These are phyloP conservation scores for Lentinula sp. DNA, from an alignment of 768 basidiomycete species.

Conservation along the genomic window DNA sequence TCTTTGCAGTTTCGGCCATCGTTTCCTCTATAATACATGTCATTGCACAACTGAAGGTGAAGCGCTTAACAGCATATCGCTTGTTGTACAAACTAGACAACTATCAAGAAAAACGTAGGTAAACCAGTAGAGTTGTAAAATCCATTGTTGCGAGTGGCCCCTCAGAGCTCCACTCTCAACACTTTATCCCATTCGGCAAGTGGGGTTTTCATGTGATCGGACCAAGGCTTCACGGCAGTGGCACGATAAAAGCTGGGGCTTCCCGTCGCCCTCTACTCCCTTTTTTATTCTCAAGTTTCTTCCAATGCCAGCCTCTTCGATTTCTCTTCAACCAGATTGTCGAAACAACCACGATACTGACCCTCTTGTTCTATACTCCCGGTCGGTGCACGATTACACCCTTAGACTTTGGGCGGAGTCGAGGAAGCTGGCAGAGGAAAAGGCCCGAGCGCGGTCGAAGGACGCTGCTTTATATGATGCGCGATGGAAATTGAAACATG, in stretches of 20 bases:
- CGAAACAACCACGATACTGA: constrained; percentile 25
- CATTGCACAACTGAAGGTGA: background rate
- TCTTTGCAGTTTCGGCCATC: background rate
- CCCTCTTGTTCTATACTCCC: constrained; percentile 52
- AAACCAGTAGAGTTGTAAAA: background rate
- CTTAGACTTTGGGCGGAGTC: constrained; percentile 64
- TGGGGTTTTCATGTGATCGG: constrained; percentile 7
- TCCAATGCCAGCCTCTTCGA: constrained; percentile 11
- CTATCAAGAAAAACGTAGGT: background rate
- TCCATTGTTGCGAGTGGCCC: background rate
- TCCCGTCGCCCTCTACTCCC: background rate
- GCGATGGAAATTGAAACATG: background rate
- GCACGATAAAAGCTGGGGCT: constrained; percentile 1
- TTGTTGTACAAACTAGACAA: background rate
- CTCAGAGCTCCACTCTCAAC: constrained; percentile 3
- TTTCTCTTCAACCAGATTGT: constrained; percentile 9
- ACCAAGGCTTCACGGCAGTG: background rate
- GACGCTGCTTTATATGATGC: constrained; percentile 19
- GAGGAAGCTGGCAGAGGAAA: constrained; percentile 51
- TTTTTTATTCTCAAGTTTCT: background rate
- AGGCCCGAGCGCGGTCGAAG: constrained; percentile 22
- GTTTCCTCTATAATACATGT: background rate
- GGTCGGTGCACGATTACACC: constrained; percentile 63
- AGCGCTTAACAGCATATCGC: background rate
- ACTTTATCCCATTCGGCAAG: background rate